Conservation (phyloP, 306 rosid genomes). For the Erythrophleum fordii region DNA sequence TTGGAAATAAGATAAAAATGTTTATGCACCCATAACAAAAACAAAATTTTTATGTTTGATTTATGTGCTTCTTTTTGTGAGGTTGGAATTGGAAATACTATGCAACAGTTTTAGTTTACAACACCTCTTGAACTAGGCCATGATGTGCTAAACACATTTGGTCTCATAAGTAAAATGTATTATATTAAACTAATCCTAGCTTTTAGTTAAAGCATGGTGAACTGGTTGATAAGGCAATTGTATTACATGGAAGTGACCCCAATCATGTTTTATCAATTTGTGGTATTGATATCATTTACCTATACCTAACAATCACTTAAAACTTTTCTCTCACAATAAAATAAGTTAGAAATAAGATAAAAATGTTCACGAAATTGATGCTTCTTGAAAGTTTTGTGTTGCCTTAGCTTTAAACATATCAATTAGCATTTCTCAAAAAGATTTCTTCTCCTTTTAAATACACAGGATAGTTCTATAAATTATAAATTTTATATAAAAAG, state of each 20-base stretch:
- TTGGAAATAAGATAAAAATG: too few species aligned
- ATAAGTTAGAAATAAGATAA: background rate
- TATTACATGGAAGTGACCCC: background rate
- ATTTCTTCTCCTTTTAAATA: background rate
- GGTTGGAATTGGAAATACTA: constrained; percentile 67
- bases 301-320: background rate
- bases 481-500: too few species aligned
- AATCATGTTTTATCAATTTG: background rate
- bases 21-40: too few species aligned
- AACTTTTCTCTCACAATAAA: background rate
- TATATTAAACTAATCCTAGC: too few species aligned
- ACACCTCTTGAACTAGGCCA: constrained; percentile 89
- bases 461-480: background rate
- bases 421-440: background rate
- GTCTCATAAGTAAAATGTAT: constrained; percentile 70
- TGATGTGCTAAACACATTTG: constrained; percentile 86
- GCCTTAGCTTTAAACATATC: background rate
- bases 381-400: background rate
- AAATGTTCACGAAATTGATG: background rate
- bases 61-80: constrained; percentile 34
- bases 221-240: background rate
- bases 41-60: too few species aligned
- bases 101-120: constrained; percentile 72
- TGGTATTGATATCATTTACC: background rate
- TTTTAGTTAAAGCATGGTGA: background rate